Conservation (phyloP, 352 stramenopile genomes). For the Albugo laibachii region DNA sequence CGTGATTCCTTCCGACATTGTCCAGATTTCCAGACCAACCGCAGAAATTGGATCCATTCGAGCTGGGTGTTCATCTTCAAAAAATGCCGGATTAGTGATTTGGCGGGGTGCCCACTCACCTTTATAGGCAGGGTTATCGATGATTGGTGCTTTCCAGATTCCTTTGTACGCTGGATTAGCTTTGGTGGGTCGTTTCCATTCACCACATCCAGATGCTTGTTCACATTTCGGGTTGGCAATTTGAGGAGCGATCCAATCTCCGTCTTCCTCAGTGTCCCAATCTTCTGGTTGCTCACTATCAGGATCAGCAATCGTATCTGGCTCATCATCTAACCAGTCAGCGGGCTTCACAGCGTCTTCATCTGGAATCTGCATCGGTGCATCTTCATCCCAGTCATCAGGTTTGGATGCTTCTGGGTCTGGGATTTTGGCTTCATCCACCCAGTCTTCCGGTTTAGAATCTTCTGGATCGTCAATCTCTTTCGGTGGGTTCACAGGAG, state of each 20-base stretch:
- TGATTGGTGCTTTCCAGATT: slow-evolving; percentile 79
- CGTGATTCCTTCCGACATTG: slow-evolving; percentile 72
- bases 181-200: slow-evolving; percentile 77
- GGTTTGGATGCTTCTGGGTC: slow-evolving; percentile 79
- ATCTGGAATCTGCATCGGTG: slow-evolving; percentile 70
- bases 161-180: slow-evolving; percentile 84
- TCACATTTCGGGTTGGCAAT: slow-evolving; percentile 82
- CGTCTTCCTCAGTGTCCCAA: slow-evolving; percentile 89
- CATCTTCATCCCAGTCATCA: slow-evolving; percentile 86
- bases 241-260: slow-evolving; percentile 76
- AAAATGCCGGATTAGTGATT: slow-evolving; percentile 83
- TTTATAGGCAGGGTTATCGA: slow-evolving; percentile 86
- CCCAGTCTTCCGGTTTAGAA: slow-evolving; percentile 84
- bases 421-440: slow-evolving; percentile 73
- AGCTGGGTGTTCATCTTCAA: slow-evolving; percentile 58
- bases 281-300: slow-evolving; percentile 71
- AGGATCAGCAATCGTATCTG: slow-evolving; percentile 60
- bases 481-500: slow-evolving; percentile 70
- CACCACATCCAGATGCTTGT: slow-evolving; percentile 70
- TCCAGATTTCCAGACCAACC: slow-evolving; percentile 84
- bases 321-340: slow-evolving; percentile 81
- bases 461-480: slow-evolving; percentile 86
- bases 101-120: slow-evolving; percentile 77
- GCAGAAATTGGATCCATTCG: slow-evolving; percentile 76
- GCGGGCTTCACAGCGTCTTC: slow-evolving; percentile 69